A percentile compares a stretch with the other conserved stretches of the same genome.
phyloP scores from a whole-genome alignment of 257 asterid genomes.

The Euphrasia confusa region DNA sequence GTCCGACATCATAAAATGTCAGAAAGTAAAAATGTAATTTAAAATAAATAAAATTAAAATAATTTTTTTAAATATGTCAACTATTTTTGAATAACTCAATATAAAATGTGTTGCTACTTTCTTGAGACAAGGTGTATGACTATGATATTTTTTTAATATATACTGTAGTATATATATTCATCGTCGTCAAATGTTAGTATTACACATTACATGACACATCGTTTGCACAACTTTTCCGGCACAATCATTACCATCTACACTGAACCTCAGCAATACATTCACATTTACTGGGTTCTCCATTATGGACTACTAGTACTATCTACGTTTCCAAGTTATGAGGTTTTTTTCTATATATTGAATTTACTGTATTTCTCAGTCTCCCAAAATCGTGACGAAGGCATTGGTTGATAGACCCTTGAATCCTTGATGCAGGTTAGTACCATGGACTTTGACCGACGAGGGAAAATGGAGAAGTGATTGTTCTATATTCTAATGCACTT shows the following conservation, averaged over 20 bases:
- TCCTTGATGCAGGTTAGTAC: neutral
- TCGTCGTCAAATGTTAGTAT: neutral
- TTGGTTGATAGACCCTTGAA: neutral
- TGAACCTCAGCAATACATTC: constrained; percentile 20
- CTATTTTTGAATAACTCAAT: too few species aligned
- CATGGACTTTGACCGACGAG: neutral
- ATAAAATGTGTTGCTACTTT: too few species aligned
- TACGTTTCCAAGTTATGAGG: neutral
- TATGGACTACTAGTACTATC: constrained; percentile 1
- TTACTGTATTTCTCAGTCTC: constrained; percentile 16
- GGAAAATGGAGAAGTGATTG: constrained; percentile 6
- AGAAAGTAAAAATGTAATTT: too few species aligned
- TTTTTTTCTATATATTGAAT: constrained; percentile 10
- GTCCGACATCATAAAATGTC: too few species aligned
- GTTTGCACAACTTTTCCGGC: neutral
- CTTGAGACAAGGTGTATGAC: too few species aligned
- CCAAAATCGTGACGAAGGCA: neutral
- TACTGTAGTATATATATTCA: too few species aligned
- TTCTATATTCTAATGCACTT: constrained; percentile 5
- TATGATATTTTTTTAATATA: too few species aligned
- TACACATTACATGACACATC: neutral
- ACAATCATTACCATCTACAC: constrained; percentile 5
- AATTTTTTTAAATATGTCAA: too few species aligned
- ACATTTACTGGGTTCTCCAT: constrained; percentile 12
- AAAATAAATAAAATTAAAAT: too few species aligned